A percentile compares a stretch with the other conserved stretches of the same genome.
phyloP scores from a whole-genome alignment of 345 rosid genomes.

The Abelmoschus esculentus region DNA sequence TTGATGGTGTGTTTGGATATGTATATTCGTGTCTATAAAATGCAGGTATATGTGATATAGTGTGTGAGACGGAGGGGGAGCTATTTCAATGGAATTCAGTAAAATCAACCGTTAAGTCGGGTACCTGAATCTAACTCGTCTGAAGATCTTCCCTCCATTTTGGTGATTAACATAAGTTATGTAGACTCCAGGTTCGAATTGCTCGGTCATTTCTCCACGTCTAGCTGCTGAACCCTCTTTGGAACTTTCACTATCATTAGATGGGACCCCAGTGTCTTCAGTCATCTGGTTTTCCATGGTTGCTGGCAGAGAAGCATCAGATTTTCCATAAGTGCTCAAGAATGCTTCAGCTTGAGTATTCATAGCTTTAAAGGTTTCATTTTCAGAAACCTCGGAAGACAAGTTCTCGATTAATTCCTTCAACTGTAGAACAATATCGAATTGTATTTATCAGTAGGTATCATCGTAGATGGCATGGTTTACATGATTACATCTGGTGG shows the following conservation, averaged over 20 bases:
- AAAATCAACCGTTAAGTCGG: neutral
- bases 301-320: conserved; percentile 30
- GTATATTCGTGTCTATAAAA: too few relatives aligned
- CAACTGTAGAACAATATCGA: conserved; percentile 35
- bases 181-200: conserved; percentile 89
- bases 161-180: conserved; percentile 48
- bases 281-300: neutral
- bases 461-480: too few relatives aligned
- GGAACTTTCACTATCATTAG: conserved; percentile 26
- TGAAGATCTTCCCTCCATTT: conserved; percentile 67
- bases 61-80: too few relatives aligned
- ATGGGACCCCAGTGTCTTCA: conserved; percentile 14
- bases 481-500: neutral
- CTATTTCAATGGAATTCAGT: too few relatives aligned
- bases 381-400: conserved; percentile 47
- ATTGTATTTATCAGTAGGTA: neutral
- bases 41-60: too few relatives aligned
- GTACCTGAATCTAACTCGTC: conserved; percentile 93
- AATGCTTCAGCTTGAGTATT: conserved; percentile 52
- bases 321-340: conserved; percentile 24
- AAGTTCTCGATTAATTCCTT: conserved; percentile 47
- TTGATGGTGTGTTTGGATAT: neutral
- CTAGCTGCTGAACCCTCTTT: conserved; percentile 23
- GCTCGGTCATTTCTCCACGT: conserved; percentile 57
- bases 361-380: conserved; percentile 48